Evolutionary conservation across 345 rosid species (phyloP), one percentile per base, ranked within the genome.

Genomic region (Odontarrhena argentea): DNA sequence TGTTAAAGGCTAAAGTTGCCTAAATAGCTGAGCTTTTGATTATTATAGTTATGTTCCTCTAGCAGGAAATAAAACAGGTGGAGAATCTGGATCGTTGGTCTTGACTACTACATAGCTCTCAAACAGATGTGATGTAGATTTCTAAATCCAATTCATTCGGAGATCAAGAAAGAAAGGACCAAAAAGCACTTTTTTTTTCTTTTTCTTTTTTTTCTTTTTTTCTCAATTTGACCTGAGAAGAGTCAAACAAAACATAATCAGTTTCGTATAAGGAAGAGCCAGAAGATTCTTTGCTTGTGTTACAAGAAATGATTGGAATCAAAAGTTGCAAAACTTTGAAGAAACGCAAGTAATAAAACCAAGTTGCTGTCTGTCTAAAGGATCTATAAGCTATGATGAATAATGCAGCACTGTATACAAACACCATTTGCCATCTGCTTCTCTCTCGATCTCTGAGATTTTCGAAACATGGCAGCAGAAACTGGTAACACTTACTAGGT

Each of bases 21-120:
- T 18, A 18, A 0, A 18, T 18, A 18, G 22, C 22, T 18, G 22
- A n/a, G 22, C 22, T 18, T 18, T 18, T 18, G 51, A 14, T 51
- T 50, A 50, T 65, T 55, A 45, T 53, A 54, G 6, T 58, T 65
- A 41, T 67, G 53, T 77, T 80, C 56, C 63, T 77, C 71, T 74
- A 79, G 85, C 88, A 80, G 82, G 62, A 45, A 76, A 38, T 63
- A 82, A 81, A 75, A 44, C 67, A 1, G 67, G 81, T 51, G 60
- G 53, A 18, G 1, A 18, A 18, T 18, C 22, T 18, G 22, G 22
- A 18, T 18, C 22, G 1, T 18, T 18, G 22, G 22, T 18, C 22
- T 18, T 18, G 22, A 18, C 22, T 18, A 18, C 22, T 18, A 18
- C 22, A 18, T 18, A 0, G 0, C 22, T 18, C 22, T 18, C 22